phyloP scores from a whole-genome alignment of 2,329 filamentous ascomycete species.

The Apiospora malaysiana region DNA sequence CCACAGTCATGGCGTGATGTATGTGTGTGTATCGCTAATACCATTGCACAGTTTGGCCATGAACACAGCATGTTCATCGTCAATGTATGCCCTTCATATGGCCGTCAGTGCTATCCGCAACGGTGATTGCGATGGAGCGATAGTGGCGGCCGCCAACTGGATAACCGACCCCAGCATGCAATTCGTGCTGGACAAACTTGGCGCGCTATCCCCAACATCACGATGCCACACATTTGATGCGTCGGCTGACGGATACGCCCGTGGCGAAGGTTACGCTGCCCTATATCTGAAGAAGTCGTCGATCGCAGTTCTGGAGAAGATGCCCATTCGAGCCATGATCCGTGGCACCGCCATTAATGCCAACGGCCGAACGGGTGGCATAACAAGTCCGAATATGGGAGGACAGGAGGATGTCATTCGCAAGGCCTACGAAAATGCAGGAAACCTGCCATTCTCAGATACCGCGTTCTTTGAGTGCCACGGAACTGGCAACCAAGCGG shows the following conservation, averaged over 20 bases:
- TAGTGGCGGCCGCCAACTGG: conserved; percentile 35
- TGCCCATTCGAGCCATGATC: conserved; percentile 31
- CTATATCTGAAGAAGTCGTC: conserved; percentile 38
- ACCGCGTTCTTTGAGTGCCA: conserved; percentile 32
- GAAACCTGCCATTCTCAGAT: conserved; percentile 24
- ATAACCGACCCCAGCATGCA: conserved; percentile 32
- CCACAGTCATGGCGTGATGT: neutral
- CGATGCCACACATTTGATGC: conserved; percentile 46
- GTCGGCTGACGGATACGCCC: conserved; percentile 55
- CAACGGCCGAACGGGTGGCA: conserved; percentile 32
- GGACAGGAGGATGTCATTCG: conserved; percentile 34
- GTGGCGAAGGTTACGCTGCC: conserved; percentile 54
- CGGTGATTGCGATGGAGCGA: conserved; percentile 32
- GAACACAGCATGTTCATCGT: conserved; percentile 42
- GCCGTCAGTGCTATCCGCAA: conserved; percentile 28
- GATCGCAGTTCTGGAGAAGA: conserved; percentile 22
- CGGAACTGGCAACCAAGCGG: conserved; percentile 47
- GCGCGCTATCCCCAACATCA: conserved; percentile 44
- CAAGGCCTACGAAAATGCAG: conserved; percentile 30
- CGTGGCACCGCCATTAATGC: conserved; percentile 31
- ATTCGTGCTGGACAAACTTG: conserved; percentile 28
- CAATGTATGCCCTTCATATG: conserved; percentile 32
- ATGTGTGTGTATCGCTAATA: neutral
- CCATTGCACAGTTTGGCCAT: conserved; percentile 31
- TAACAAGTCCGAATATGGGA: conserved; percentile 28